Evolutionary conservation across 495 filamentous ascomycete genomes (phyloP), one percentile per base, ranked within the genome.

Genomic region (Xylona heveae): DNA sequence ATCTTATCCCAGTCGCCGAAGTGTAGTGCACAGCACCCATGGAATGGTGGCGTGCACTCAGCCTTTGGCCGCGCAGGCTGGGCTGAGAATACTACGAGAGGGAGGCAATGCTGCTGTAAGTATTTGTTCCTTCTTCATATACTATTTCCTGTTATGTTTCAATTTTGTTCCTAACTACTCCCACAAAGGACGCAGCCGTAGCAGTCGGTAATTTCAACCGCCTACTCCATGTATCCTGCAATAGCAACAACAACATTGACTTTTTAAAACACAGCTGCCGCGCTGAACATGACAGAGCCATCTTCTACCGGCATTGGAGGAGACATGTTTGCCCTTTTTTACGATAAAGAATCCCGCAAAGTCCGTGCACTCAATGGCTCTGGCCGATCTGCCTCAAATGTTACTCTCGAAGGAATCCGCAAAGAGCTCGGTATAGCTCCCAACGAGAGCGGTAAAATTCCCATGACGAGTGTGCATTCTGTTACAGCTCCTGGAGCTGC

Each of bases 241-340:
- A 12, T 28, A 19, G 36, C 16, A 26, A 12, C 21, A 19, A 13
- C 10, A 16, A 0, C 9, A 9, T n/a, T 3, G 18, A 9, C 18
- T 25, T 30, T 20, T 26, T 19, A 4, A 17, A 16, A 23, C 19
- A 31, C 26, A 64, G 78, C 83, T 27, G 88, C 88, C 23, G 80
- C 66, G 18, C 54, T 97, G 17, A 94, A 93, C 53, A 70, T 95
- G 50, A 91, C 90, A 3, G 90, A 97, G 46, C 90, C 88, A 8
- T 67, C 72, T 24, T 83, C 75, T 0, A 95, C 88, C 2, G 88
- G 88, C n/a, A 93, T 97, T 39, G 88, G 90, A 37, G 88, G 88
- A 20, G 88, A 97, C 54, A 82, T 93, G 71, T 97, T 97, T 61
- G 91, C 81, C 49, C 71, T 97, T 6, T 95, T 72, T 62, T 95